A percentile compares a stretch with the other conserved stretches of the same genome.
Conservation (phyloP, 1,139 yeast genomes). For the Candida pseudocylindracea region DNA sequence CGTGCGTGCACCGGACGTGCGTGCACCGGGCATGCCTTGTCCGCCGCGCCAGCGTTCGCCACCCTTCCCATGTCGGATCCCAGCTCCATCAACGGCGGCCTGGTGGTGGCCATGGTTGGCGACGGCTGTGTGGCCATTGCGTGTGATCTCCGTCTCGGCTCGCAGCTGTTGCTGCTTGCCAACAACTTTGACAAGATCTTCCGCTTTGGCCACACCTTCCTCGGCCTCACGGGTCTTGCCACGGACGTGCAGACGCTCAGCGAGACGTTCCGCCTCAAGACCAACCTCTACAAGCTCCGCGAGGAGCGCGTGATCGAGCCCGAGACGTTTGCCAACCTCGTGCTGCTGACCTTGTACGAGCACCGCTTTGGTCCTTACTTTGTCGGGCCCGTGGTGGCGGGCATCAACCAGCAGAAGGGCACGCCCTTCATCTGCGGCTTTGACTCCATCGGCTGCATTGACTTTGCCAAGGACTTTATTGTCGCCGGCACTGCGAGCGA, state of each 20-base stretch:
- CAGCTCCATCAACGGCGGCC: constrained; percentile 46
- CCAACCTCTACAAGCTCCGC: constrained; percentile 71
- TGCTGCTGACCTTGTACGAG: constrained; percentile 76
- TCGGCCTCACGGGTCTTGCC: constrained; percentile 91
- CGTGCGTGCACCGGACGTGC: too few relatives aligned
- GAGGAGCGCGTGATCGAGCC: constrained; percentile 92
- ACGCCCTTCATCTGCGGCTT: constrained; percentile 90
- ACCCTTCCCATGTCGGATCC: constrained; percentile 20
- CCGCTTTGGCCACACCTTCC: constrained; percentile 61
- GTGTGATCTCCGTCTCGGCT: constrained; percentile 82
- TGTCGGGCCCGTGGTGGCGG: constrained; percentile 93
- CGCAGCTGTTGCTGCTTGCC: constrained; percentile 80
- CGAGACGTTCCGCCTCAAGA: constrained; percentile 64
- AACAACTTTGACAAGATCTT: constrained; percentile 87
- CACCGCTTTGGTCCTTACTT: constrained; percentile 93
- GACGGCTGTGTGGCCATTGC: constrained; percentile 98
- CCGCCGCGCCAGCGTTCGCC: too few relatives aligned
- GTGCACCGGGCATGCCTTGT: too few relatives aligned
- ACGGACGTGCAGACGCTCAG: constrained; percentile 77
- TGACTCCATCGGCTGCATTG: constrained; percentile 93
- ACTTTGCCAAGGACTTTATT: constrained; percentile 82
- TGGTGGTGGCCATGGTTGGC: constrained; percentile 97
- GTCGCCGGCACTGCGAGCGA: constrained; percentile 96
- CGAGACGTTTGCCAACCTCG: constrained; percentile 77
- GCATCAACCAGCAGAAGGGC: constrained; percentile 59